Percentiles rank a stretch among this genome's conserved stretches.
Evolutionary conservation across 2,329 filamentous ascomycete species (phyloP).

Genomic region (Penicillium sp.): DNA sequence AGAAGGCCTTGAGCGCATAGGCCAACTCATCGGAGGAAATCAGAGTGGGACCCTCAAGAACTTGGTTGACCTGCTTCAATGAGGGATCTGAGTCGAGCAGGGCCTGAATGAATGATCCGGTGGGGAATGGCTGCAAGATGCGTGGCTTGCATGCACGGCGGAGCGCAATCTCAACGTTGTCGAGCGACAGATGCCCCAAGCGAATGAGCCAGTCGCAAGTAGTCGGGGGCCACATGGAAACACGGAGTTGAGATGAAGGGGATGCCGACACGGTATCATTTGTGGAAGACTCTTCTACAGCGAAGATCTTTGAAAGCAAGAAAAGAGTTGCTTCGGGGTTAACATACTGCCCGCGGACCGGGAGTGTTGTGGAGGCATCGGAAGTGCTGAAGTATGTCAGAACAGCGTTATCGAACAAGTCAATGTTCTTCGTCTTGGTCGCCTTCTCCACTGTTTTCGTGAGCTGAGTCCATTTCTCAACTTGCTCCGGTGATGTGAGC

Average conservation of each 20-base stretch:
- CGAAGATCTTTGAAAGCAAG: slow-evolving; percentile 42
- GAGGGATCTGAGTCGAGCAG: slow-evolving; percentile 41
- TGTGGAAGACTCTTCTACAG: slow-evolving; percentile 20
- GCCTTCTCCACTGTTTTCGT: slow-evolving; percentile 31
- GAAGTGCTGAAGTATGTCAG: slow-evolving; percentile 28
- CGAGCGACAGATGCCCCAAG: slow-evolving; percentile 37
- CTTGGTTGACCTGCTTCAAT: slow-evolving; percentile 36
- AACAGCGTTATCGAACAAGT: slow-evolving; percentile 37
- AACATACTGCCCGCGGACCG: slow-evolving; percentile 28
- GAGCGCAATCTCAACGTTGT: slow-evolving; percentile 42
- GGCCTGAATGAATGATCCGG: slow-evolving; percentile 40
- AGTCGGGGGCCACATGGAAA: slow-evolving; percentile 37
- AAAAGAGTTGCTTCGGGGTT: slow-evolving; percentile 39
- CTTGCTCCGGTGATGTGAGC: slow-evolving; percentile 32
- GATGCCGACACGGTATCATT: slow-evolving; percentile 27
- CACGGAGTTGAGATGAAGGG: slow-evolving; percentile 28
- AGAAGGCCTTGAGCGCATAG: slow-evolving; percentile 39
- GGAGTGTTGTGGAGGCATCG: slow-evolving; percentile 23
- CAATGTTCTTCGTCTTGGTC: slow-evolving; percentile 26
- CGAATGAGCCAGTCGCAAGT: slow-evolving; percentile 45
- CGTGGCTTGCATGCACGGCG: slow-evolving; percentile 34
- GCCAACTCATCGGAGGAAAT: slow-evolving; percentile 42
- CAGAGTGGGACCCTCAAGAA: slow-evolving; percentile 37
- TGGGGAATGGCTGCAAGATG: slow-evolving; percentile 38
- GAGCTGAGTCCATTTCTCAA: slow-evolving; percentile 36